Base-by-base conservation (phyloP, 352 stramenopile species). In the Chrysophaeum taylorii region DNA sequence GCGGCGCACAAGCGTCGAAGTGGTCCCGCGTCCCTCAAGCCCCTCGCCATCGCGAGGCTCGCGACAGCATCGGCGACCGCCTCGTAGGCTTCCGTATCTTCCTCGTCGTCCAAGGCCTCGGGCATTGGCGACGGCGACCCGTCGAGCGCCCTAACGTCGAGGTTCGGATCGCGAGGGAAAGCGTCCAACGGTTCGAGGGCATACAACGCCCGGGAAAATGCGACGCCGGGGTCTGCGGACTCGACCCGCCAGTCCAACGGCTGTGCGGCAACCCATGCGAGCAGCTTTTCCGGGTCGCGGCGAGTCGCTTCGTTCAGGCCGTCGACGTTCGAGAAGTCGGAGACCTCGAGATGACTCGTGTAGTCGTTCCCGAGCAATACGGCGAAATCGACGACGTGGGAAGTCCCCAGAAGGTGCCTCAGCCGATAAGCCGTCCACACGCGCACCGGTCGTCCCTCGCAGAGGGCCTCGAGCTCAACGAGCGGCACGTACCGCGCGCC, bases 361-460 rank as follows among this genome's bases (percentile, higher is more conserved):
- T 90, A 85, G 70, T 96, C 89, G 73, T 94, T 96, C 0, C 86
- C 89, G 50, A 89, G 90, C 1, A 93, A 42, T 23, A 95, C 53
- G 27, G 84, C 86, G 38, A 92, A 73, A 48, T 95, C 88, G 41
- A 94, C 85, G 36, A 96, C 78, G 66, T 85, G 77, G 15, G 73
- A 50, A 0, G 94, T 72, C n/a, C 79, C 78, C 4, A 92, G 79
- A 21, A 79, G 74, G 5, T 79, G 63, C 0, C 87, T 86, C 12
- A 94, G 70, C 16, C 88, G 63, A 5, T 83, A 76, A 0, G 87
- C 77, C 41, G 77, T 83, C 68, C 89, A 94, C 23, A 94, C 83
- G n/a, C 76, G 77, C 27, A 86, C 87, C n/a, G n/a, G n/a, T n/a
- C n/a, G n/a, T n/a, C n/a, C n/a, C n/a, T n/a, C n/a, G n/a, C n/a